Conservation (phyloP, 1,284 basidiomycete genomes). For the Gymnopus androsaceus region DNA sequence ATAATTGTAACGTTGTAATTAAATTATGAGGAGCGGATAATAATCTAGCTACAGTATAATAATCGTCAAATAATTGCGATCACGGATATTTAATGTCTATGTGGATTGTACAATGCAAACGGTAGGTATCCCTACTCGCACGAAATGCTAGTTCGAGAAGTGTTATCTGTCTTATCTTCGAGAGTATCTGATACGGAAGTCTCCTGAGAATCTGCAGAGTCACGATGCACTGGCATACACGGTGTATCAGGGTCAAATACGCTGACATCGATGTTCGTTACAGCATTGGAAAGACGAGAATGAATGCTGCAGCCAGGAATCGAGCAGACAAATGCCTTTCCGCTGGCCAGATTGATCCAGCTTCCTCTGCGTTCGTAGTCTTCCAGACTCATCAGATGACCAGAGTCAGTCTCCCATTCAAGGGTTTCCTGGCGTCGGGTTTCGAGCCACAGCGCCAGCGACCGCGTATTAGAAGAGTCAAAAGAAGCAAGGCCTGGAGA, state of each 20-base stretch:
- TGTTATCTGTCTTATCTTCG: neutral
- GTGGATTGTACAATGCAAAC: neutral
- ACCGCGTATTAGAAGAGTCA: slow-evolving; percentile 35
- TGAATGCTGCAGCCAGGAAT: slow-evolving; percentile 16
- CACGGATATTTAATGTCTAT: too few relatives aligned
- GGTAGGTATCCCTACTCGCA: neutral
- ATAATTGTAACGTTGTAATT: neutral
- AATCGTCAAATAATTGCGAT: neutral
- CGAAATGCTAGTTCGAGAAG: neutral
- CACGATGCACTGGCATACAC: neutral
- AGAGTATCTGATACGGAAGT: neutral
- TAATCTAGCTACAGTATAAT: neutral
- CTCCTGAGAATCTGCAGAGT: neutral
- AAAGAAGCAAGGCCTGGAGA: slow-evolving; percentile 22
- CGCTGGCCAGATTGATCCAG: slow-evolving; percentile 40
- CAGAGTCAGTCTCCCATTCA: slow-evolving; percentile 23
- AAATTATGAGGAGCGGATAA: neutral
- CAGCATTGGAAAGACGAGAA: neutral
- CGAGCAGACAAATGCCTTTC: slow-evolving; percentile 11
- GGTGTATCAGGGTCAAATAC: neutral
- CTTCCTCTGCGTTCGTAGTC: slow-evolving; percentile 51
- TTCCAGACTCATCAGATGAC: slow-evolving; percentile 38
- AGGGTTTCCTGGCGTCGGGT: slow-evolving; percentile 27
- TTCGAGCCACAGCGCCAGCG: slow-evolving; percentile 43
- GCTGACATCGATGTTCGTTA: neutral